phyloP scores from a whole-genome alignment of 2,329 filamentous ascomycete species.

The Colletotrichum truncatum region DNA sequence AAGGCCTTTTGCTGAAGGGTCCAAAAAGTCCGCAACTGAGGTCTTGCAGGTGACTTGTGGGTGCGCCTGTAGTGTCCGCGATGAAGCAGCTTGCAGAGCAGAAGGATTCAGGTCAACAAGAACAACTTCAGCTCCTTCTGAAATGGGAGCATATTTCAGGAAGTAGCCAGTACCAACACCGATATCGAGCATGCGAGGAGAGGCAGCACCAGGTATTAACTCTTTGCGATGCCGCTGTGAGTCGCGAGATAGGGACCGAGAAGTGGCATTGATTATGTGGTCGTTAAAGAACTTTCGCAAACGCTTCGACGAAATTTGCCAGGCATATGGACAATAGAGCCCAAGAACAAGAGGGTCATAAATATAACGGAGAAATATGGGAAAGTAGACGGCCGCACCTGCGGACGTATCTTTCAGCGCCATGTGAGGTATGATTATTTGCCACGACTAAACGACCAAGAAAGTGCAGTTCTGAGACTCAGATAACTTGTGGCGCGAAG shows the following conservation, averaged over 20 bases:
- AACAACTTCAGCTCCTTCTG: neutral
- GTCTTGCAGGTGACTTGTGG: slow-evolving; percentile 6
- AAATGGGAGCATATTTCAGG: neutral
- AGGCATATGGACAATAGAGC: slow-evolving; percentile 45
- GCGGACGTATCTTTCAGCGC: slow-evolving; percentile 4
- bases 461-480: too few species aligned
- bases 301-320: slow-evolving; percentile 33
- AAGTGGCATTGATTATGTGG: slow-evolving; percentile 37
- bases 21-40: slow-evolving; percentile 11
- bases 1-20: neutral
- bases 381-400: slow-evolving; percentile 12
- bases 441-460: too few species aligned
- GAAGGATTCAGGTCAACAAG: slow-evolving; percentile 13
- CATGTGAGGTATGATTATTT: too few species aligned
- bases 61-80: slow-evolving; percentile 1
- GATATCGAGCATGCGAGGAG: slow-evolving; percentile 7
- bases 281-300: slow-evolving; percentile 32
- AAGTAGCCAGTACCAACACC: slow-evolving; percentile 9
- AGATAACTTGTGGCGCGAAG: too few species aligned
- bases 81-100: neutral
- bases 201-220: neutral
- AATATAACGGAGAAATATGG: slow-evolving; percentile 20
- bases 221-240: neutral
- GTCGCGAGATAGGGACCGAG: slow-evolving; percentile 40
- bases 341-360: slow-evolving; percentile 44